Evolutionary conservation across 2,329 filamentous ascomycete species (phyloP).

Genomic region (Exophiala viscosa): DNA sequence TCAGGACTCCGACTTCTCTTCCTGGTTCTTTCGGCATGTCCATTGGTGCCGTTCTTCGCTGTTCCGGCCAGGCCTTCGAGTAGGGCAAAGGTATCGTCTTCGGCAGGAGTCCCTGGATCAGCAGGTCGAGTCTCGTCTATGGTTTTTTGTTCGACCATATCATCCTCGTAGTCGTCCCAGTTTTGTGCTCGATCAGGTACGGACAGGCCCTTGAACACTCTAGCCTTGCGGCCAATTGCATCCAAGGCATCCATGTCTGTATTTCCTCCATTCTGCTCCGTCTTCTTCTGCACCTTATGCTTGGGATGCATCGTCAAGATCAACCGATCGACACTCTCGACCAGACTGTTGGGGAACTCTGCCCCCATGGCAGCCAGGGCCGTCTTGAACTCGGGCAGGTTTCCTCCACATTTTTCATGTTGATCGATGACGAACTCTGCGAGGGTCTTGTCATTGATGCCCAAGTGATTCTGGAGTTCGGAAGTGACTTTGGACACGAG

Average conservation of each 20-base stretch:
- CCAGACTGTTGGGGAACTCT: constrained; percentile 78
- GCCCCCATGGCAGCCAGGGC: constrained; percentile 72
- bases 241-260: constrained; percentile 41
- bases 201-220: constrained; percentile 85
- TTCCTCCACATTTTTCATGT: constrained; percentile 66
- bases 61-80: constrained; percentile 81
- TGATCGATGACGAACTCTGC: constrained; percentile 95
- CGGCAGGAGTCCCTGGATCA: constrained; percentile 32
- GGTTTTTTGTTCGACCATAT: constrained; percentile 26
- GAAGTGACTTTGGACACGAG: constrained; percentile 92
- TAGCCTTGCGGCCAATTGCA: constrained; percentile 66
- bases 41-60: constrained; percentile 40
- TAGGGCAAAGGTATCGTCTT: constrained; percentile 90
- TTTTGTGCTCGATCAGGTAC: constrained; percentile 71
- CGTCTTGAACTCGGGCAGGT: constrained; percentile 69
- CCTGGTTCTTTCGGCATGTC: constrained; percentile 39
- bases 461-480: constrained; percentile 90
- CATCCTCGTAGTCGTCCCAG: constrained; percentile 50
- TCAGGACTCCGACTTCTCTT: constrained; percentile 55
- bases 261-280: constrained; percentile 35
- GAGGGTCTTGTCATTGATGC: constrained; percentile 87
- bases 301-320: constrained; percentile 88
- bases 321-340: constrained; percentile 87
- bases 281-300: constrained; percentile 59
- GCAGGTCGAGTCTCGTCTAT: constrained; percentile 31